These are phyloP conservation scores for Symbiodinium natans DNA, from an alignment of 73 alveolate species.

Conservation along the genomic window DNA sequence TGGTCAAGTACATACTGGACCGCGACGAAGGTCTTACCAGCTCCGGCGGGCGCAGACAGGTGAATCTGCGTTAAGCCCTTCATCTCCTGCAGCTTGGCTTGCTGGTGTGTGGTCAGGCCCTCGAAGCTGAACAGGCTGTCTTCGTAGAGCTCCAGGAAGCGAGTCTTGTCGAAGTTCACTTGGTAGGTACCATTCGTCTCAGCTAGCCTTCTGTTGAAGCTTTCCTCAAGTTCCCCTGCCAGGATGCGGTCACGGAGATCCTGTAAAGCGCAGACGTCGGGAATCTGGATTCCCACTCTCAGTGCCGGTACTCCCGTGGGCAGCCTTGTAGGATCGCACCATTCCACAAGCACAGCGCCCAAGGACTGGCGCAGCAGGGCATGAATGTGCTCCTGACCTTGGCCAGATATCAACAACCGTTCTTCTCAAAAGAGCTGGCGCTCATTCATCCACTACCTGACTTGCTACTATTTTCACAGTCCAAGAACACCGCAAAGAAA, in stretches of 20 bases:
- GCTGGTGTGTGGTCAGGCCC: neutral
- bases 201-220: too few relatives aligned
- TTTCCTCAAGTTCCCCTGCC: too few relatives aligned
- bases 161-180: neutral
- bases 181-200: neutral
- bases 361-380: too few relatives aligned
- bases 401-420: too few relatives aligned
- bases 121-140: neutral
- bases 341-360: too few relatives aligned
- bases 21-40: slow-evolving; percentile 49
- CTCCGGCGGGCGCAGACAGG: slow-evolving; percentile 28
- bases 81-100: neutral
- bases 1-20: neutral
- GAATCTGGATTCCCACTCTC: neutral
- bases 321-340: neutral
- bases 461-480: too few relatives aligned
- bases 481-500: too few relatives aligned
- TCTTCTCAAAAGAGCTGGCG: too few relatives aligned
- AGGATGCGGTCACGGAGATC: neutral
- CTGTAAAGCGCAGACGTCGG: neutral
- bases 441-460: too few relatives aligned
- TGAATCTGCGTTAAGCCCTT: neutral
- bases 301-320: neutral
- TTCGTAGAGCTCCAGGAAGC: neutral
- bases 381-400: too few relatives aligned